A percentile compares a stretch with the other conserved stretches of the same genome.
Conservation (phyloP, 495 filamentous ascomycete species). For the Penicillium lagena region DNA sequence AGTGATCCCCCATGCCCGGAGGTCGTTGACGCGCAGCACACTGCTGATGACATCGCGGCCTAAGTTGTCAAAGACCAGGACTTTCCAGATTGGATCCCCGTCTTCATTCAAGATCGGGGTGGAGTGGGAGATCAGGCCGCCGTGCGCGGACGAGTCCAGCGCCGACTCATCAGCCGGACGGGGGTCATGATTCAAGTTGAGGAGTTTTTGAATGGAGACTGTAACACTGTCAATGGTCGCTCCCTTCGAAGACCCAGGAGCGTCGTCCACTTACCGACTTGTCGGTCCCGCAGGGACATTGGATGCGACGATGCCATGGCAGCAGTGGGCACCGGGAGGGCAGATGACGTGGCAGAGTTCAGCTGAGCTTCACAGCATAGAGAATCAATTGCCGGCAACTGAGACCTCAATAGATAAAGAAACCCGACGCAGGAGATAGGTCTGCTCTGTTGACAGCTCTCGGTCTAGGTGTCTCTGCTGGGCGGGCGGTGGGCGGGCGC, state of each 20-base stretch:
- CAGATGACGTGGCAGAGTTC: not conserved
- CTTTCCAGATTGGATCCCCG: slow-evolving; percentile 77
- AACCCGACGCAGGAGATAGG: no score
- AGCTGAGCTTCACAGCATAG: slow-evolving; percentile 16
- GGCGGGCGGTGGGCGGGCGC: no score
- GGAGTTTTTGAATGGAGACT: slow-evolving; percentile 94
- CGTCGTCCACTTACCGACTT: slow-evolving; percentile 75
- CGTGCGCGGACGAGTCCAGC: slow-evolving; percentile 48
- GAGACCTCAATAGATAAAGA: no score
- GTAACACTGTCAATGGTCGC: slow-evolving; percentile 9
- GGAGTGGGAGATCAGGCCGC: slow-evolving; percentile 54
- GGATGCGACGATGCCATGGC: slow-evolving; percentile 62
- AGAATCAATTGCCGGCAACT: not conserved
- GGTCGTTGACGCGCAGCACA: slow-evolving; percentile 86
- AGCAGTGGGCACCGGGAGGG: slow-evolving; percentile 7
- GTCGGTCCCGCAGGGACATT: slow-evolving; percentile 85
- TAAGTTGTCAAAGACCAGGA: slow-evolving; percentile 62
- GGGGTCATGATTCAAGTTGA: slow-evolving; percentile 82
- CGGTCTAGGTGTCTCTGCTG: no score
- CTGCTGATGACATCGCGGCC: slow-evolving; percentile 83
- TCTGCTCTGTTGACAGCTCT: no score
- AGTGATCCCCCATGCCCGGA: slow-evolving; percentile 88
- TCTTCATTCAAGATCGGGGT: slow-evolving; percentile 81
- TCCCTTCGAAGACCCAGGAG: slow-evolving; percentile 19
- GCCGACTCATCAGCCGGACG: slow-evolving; percentile 47